These are phyloP conservation scores for Basidioascus undulatus DNA, from an alignment of 768 basidiomycete genomes.

Conservation along the genomic window DNA sequence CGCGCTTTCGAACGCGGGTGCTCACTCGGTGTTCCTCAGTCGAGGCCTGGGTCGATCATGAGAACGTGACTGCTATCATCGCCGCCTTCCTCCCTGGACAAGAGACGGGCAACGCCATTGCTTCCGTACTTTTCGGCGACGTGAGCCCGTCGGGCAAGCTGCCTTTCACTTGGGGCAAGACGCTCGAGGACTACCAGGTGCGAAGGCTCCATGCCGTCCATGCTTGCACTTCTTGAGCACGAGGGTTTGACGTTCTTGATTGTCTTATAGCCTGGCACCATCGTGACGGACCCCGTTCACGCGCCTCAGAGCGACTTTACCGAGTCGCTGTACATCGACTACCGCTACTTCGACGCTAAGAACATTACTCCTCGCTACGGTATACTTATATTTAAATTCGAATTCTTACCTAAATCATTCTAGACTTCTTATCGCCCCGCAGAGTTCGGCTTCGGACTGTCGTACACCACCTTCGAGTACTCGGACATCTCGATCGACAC, in stretches of 20 bases:
- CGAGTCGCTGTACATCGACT: constrained; percentile 16
- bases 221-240: too few species aligned
- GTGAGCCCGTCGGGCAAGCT: constrained; percentile 36
- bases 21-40: too few species aligned
- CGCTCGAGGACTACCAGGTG: too few species aligned
- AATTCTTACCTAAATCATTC: not conserved
- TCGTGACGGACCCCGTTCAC: constrained; percentile 12
- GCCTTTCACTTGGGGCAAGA: too few species aligned
- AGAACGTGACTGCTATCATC: constrained; percentile 17
- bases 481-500: constrained; percentile 8
- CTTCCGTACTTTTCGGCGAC: constrained; percentile 23
- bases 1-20: too few species aligned
- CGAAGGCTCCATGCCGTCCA: too few species aligned
- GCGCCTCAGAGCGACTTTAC: constrained; percentile 15
- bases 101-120: constrained; percentile 17
- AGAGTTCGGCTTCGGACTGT: constrained; percentile 18
- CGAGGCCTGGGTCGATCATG: constrained; percentile 14
- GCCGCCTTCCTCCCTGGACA: constrained; percentile 17
- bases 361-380: constrained; percentile 16
- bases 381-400: not conserved
- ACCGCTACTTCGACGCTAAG: constrained; percentile 19
- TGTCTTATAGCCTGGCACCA: too few species aligned
- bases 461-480: constrained; percentile 2
- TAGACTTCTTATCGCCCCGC: not conserved
- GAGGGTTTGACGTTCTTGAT: too few species aligned